Evolutionary conservation across 2,329 filamentous ascomycete genomes (phyloP).

Genomic region (Chaetomiaceae sp.): DNA sequence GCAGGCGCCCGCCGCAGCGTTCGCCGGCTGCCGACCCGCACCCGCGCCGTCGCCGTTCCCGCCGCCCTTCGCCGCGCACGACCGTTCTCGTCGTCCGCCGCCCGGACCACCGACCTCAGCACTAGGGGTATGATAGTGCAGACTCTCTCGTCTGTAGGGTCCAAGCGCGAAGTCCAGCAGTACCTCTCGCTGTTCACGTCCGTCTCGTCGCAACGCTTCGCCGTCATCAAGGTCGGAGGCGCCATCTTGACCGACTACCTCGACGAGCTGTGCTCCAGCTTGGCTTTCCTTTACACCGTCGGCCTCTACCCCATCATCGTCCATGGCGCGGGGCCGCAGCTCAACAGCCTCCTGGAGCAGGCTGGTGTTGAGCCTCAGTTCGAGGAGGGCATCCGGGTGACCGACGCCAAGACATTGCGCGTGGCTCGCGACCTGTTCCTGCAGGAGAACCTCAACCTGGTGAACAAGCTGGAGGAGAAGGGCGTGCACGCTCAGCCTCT

Average conservation of each 20-base stretch:
- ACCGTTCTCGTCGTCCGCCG: slow-evolving; percentile 32
- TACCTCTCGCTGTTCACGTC: slow-evolving; percentile 97
- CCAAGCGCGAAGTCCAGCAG: slow-evolving; percentile 93
- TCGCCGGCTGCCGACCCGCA: slow-evolving; percentile 30
- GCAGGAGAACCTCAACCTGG: slow-evolving; percentile 89
- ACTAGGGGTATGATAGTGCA: slow-evolving; percentile 81
- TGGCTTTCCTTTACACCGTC: slow-evolving; percentile 91
- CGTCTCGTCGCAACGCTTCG: slow-evolving; percentile 93
- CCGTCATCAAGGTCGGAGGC: slow-evolving; percentile 96
- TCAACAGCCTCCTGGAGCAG: slow-evolving; percentile 85
- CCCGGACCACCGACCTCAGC: slow-evolving; percentile 45
- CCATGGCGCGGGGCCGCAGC: slow-evolving; percentile 89
- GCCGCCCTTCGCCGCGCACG: slow-evolving; percentile 30
- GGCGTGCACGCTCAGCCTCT: slow-evolving; percentile 86
- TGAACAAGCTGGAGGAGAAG: slow-evolving; percentile 82
- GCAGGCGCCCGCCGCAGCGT: slow-evolving; percentile 40
- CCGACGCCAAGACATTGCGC: slow-evolving; percentile 89
- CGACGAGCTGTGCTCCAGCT: slow-evolving; percentile 80
- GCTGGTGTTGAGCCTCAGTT: slow-evolving; percentile 93
- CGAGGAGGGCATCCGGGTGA: slow-evolving; percentile 92
- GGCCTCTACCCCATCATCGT: slow-evolving; percentile 93
- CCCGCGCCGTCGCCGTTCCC: slow-evolving; percentile 21
- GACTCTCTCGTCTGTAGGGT: slow-evolving; percentile 91
- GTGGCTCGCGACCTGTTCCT: slow-evolving; percentile 90
- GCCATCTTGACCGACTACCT: slow-evolving; percentile 94